These are phyloP conservation scores for Suzukiozyma palmioleophila DNA, from an alignment of 1,139 yeast genomes.

Conservation along the genomic window DNA sequence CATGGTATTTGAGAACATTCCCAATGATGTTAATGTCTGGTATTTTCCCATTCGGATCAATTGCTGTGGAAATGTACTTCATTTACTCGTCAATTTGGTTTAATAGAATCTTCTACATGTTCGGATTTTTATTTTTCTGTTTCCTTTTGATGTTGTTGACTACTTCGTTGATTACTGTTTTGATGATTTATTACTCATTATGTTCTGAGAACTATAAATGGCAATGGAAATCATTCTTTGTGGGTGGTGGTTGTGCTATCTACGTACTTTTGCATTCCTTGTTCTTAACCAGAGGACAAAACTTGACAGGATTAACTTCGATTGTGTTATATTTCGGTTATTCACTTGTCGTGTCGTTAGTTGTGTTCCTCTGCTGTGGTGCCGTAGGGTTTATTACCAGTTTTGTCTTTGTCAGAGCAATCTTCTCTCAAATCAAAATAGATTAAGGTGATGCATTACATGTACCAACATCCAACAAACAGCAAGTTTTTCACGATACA, in stretches of 20 bases:
- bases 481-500: too few species aligned
- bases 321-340: slow-evolving; percentile 83
- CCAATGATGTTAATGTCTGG: slow-evolving; percentile 79
- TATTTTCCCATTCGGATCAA: slow-evolving; percentile 90
- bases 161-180: slow-evolving; percentile 73
- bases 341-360: slow-evolving; percentile 63
- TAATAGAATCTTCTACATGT: slow-evolving; percentile 92
- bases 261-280: slow-evolving; percentile 85
- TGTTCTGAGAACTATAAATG: slow-evolving; percentile 92
- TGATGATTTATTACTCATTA: slow-evolving; percentile 78
- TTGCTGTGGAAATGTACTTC: slow-evolving; percentile 92
- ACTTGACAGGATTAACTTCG: slow-evolving; percentile 71
- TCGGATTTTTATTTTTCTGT: slow-evolving; percentile 91
- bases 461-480: too few species aligned
- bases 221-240: slow-evolving; percentile 92
- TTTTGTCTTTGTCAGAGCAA: slow-evolving; percentile 70
- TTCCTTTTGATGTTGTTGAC: slow-evolving; percentile 77
- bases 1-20: slow-evolving; percentile 69
- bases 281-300: slow-evolving; percentile 60
- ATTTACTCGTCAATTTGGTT: slow-evolving; percentile 88
- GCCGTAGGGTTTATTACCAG: slow-evolving; percentile 79
- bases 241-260: slow-evolving; percentile 86
- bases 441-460: slow-evolving; percentile 36
- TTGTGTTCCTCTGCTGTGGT: slow-evolving; percentile 82
- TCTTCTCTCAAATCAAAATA: slow-evolving; percentile 81